Conservation (phyloP, 768 basidiomycete genomes). For the Dictyophora rubrovolvata region DNA sequence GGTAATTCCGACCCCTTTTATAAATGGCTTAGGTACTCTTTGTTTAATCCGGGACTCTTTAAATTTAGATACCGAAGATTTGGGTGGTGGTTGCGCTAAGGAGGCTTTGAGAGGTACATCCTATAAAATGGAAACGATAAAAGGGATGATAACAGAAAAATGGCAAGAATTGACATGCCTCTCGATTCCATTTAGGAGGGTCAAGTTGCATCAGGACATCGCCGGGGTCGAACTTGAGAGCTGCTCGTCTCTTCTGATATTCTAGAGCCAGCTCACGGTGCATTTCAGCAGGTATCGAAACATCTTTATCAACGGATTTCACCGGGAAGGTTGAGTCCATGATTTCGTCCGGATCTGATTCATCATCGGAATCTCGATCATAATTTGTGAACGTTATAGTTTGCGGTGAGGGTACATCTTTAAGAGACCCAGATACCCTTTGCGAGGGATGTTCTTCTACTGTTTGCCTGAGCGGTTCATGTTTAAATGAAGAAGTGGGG, state of each 20-base stretch:
- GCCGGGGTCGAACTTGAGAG: constrained; percentile 44
- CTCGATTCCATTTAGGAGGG: constrained; percentile 32
- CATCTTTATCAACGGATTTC: constrained; percentile 26
- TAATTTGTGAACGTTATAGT: constrained; percentile 34
- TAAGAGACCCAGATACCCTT: constrained; percentile 12
- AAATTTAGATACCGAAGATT: constrained; percentile 52
- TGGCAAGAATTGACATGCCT: constrained; percentile 23
- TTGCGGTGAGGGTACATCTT: constrained; percentile 26
- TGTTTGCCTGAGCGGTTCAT: not conserved
- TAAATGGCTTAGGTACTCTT: constrained; percentile 20
- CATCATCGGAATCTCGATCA: constrained; percentile 59
- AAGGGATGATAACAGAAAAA: constrained; percentile 4
- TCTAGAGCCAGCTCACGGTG: constrained; percentile 68
- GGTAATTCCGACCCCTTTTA: constrained; percentile 39
- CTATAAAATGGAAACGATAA: constrained; percentile 18
- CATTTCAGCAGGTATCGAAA: constrained; percentile 37
- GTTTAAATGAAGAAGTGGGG: constrained; percentile 7
- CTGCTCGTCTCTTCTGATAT: constrained; percentile 52
- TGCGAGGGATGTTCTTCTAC: not conserved
- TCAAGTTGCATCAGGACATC: constrained; percentile 37
- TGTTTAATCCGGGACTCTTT: not conserved
- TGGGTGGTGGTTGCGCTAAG: constrained; percentile 28
- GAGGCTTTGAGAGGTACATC: constrained; percentile 34
- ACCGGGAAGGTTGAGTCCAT: constrained; percentile 10
- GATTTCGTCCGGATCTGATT: constrained; percentile 34